These are phyloP conservation scores for Karstenula rhodostoma DNA, from an alignment of 2,329 filamentous ascomycete species.

Conservation along the genomic window DNA sequence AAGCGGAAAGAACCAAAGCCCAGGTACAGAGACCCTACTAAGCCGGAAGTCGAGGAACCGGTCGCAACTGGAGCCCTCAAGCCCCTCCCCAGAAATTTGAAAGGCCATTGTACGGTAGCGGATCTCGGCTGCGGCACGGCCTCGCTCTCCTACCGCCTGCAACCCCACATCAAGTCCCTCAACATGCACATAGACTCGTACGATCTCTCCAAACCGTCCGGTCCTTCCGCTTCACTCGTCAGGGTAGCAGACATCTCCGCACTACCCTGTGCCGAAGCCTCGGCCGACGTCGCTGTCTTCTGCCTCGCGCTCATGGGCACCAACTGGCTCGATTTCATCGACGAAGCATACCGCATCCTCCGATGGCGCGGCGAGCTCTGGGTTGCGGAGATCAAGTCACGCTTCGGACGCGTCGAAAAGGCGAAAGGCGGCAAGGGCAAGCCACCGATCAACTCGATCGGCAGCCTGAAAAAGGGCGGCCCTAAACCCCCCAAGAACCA, in stretches of 20 bases:
- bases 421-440: conserved; percentile 43
- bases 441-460: conserved; percentile 71
- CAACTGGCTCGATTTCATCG: conserved; percentile 96
- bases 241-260: conserved; percentile 89
- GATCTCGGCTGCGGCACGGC: conserved; percentile 96
- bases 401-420: conserved; percentile 71
- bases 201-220: conserved; percentile 81
- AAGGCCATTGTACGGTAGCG: conserved; percentile 76
- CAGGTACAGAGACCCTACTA: conserved; percentile 22
- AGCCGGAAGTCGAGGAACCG: conserved; percentile 19
- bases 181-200: conserved; percentile 81
- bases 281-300: conserved; percentile 88
- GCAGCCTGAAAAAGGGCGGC: conserved; percentile 47
- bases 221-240: conserved; percentile 76
- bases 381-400: conserved; percentile 95
- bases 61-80: conserved; percentile 34
- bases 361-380: conserved; percentile 96
- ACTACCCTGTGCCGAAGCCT: conserved; percentile 77
- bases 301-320: conserved; percentile 98
- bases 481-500: conserved; percentile 51
- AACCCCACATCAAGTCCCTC: conserved; percentile 69
- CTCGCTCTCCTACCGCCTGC: conserved; percentile 75
- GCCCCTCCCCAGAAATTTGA: conserved; percentile 75
- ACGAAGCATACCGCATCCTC: conserved; percentile 91
- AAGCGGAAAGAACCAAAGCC: conserved; percentile 47